These are phyloP conservation scores for Heliocybe sulcata DNA, from an alignment of 1,284 basidiomycete species.

Conservation along the genomic window DNA sequence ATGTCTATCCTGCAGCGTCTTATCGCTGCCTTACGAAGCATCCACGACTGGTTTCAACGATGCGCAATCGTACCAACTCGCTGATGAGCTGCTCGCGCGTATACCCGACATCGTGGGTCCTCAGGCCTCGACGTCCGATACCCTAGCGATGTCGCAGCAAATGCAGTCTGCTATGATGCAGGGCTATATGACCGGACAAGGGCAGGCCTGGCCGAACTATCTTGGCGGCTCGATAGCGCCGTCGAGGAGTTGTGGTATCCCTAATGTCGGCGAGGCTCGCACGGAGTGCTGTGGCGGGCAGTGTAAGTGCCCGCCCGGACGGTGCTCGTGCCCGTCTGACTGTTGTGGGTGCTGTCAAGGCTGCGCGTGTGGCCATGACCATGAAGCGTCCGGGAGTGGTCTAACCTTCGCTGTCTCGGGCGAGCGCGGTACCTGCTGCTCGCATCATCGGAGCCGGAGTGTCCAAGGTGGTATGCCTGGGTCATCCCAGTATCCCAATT, in stretches of 20 bases:
- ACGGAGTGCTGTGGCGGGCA: constrained; percentile 20
- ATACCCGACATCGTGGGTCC: neutral
- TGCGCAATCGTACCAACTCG: constrained; percentile 14
- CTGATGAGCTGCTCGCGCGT: constrained; percentile 21
- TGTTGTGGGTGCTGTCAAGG: constrained; percentile 26
- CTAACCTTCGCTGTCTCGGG: constrained; percentile 23
- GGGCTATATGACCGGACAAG: neutral
- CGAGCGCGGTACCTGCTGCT: constrained; percentile 19
- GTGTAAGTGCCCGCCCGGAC: constrained; percentile 26
- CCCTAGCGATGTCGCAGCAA: neutral
- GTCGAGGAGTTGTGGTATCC: constrained; percentile 8
- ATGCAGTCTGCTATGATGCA: neutral
- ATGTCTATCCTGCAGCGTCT: constrained; percentile 53
- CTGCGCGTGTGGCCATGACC: constrained; percentile 17
- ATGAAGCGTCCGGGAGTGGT: constrained; percentile 8
- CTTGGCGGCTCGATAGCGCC: neutral
- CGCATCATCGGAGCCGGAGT: neutral
- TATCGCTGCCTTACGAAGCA: constrained; percentile 11
- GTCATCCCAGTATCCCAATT: neutral
- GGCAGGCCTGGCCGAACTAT: neutral
- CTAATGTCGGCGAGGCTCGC: constrained; percentile 6
- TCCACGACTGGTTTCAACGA: neutral
- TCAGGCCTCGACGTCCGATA: neutral
- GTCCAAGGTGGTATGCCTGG: neutral
- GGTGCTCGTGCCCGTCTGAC: constrained; percentile 26